Base-by-base conservation (phyloP, 2,329 filamentous ascomycete genomes). In the Nemania sp. region DNA sequence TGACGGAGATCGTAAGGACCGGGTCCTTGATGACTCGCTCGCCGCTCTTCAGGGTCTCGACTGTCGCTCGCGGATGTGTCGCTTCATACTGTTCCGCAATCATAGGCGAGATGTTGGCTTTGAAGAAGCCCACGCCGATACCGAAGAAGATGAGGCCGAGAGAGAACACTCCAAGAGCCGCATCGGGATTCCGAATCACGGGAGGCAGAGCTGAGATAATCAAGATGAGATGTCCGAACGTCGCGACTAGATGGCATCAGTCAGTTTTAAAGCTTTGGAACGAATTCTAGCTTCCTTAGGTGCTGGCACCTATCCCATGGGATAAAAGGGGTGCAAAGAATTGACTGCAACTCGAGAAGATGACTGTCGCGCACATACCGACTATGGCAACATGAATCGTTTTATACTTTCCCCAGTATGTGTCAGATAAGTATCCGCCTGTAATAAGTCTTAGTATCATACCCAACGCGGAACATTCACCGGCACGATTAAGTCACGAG, bases 11-110 rank as follows among this genome's bases (percentile, higher is more conserved):
- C 1, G 86, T 89, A 49, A 88, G 75, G 33, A 80, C 76, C 0
- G 86, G 85, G 61, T 89, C 86, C 22, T 88, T 80, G 59, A 90
- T 78, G 49, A 89, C 83, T 75, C 78, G 75, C 69, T 83, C 78
- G 33, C 81, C 81, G 6, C 61, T 70, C 60, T 74, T 69, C 37
- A 79, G 70, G 80, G 62, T 82, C 2, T 75, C 78, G 63, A 73
- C 75, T 43, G 83, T 74, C 78, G 83, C 52, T 61, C 42, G 70
- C 68, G 69, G 82, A 69, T 77, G 82, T 63, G 76, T 73, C 49
- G 76, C 78, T 76, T 67, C 82, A 86, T 60, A 86, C 69, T 89
- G 86, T 60, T 89, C 86, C 46, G 83, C 84, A 62, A 85, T 84
- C 49, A 81, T 69, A 22, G 76, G 81, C 1, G 76, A 74, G 50